A percentile compares a stretch with the other conserved stretches of the same genome.
Conservation (phyloP, 2,329 filamentous ascomycete species). For the Orbilia ellipsospora region DNA sequence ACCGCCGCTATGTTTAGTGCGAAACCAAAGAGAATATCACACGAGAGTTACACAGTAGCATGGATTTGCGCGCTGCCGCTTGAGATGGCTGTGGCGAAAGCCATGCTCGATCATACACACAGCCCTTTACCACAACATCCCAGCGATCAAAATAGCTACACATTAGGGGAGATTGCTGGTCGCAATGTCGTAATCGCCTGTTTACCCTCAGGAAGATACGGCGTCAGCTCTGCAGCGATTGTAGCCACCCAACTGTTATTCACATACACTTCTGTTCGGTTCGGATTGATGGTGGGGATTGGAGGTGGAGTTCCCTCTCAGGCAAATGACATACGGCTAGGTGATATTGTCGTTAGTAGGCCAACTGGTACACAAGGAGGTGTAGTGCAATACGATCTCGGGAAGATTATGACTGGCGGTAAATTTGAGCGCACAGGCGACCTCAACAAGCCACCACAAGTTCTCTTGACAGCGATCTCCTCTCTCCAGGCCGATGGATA, state of each 20-base stretch:
- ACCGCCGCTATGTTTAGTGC: too few species aligned
- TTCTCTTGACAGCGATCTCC: slow-evolving; percentile 9
- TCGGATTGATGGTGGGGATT: slow-evolving; percentile 26
- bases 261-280: slow-evolving; percentile 18
- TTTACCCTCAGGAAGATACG: slow-evolving; percentile 14
- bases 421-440: slow-evolving; percentile 6
- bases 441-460: slow-evolving; percentile 17
- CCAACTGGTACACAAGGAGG: slow-evolving; percentile 17
- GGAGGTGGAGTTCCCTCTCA: slow-evolving; percentile 16
- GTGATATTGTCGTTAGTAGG: slow-evolving; percentile 29
- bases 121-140: background rate
- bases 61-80: slow-evolving; percentile 61
- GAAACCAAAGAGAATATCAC: slow-evolving; percentile 13
- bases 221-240: slow-evolving; percentile 11
- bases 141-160: slow-evolving; percentile 24
- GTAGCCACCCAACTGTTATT: slow-evolving; percentile 16
- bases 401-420: slow-evolving; percentile 4
- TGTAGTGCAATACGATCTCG: slow-evolving; percentile 22
- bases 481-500: background rate
- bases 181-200: slow-evolving; percentile 31
- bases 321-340: slow-evolving; percentile 58
- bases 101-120: slow-evolving; percentile 59
- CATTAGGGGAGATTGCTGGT: slow-evolving; percentile 6
- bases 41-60: slow-evolving; percentile 59
- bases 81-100: slow-evolving; percentile 60